Conservation (phyloP, 2,329 filamentous ascomycete species). For the Sarocladium kiliense region DNA sequence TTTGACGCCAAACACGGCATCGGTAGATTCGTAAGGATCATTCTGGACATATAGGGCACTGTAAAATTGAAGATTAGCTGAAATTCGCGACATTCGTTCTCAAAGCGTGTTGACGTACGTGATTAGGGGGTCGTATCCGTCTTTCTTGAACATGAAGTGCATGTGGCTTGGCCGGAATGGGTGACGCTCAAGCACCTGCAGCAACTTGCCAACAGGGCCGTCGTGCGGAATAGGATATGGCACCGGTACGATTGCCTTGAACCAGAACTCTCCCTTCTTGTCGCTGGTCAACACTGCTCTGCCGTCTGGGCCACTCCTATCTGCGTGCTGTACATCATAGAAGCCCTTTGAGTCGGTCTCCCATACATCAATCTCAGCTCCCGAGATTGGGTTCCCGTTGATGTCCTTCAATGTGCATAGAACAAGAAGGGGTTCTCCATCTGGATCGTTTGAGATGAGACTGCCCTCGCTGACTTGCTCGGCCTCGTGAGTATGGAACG, state of each 20-base stretch:
- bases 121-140: not conserved
- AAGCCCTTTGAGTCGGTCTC: conserved; percentile 69
- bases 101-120: too few species aligned
- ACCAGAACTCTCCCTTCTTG: conserved; percentile 56
- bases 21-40: conserved; percentile 6
- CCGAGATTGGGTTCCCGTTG: conserved; percentile 50
- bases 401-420: conserved; percentile 62
- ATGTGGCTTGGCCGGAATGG: conserved; percentile 71
- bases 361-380: conserved; percentile 71
- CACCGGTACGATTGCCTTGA: conserved; percentile 76
- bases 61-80: not conserved
- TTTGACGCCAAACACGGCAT: conserved; percentile 11
- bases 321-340: conserved; percentile 70
- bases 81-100: not conserved
- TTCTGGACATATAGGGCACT: conserved; percentile 4
- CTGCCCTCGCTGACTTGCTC: conserved; percentile 44
- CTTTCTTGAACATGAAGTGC: conserved; percentile 59
- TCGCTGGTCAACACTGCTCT: conserved; percentile 44
- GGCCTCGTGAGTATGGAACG: conserved; percentile 75
- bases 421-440: conserved; percentile 61
- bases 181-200: conserved; percentile 60
- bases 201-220: conserved; percentile 69
- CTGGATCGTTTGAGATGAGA: conserved; percentile 56
- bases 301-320: conserved; percentile 36
- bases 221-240: conserved; percentile 80